These are phyloP conservation scores for Colletotrichum orchidophilum DNA, from an alignment of 2,329 filamentous ascomycete species.

Conservation along the genomic window DNA sequence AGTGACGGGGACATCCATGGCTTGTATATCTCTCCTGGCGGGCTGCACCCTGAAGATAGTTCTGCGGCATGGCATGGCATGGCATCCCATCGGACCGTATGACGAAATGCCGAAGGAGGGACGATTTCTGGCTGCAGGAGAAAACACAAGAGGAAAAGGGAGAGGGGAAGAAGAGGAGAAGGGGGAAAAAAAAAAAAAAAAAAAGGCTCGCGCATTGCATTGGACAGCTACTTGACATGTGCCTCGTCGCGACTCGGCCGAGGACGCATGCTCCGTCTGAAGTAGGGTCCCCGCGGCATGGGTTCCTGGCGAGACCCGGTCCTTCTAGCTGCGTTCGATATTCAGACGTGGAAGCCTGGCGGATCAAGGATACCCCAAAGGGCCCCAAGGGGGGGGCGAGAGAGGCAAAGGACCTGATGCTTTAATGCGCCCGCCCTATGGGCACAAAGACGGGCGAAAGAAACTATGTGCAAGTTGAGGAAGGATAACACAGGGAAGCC, in stretches of 20 bases:
- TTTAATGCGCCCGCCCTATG: background rate
- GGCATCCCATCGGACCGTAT: background rate
- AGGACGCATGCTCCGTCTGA: constrained; percentile 7
- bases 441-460: background rate
- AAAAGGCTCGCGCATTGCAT: background rate
- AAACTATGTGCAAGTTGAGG: background rate
- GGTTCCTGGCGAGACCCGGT: background rate
- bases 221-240: constrained; percentile 13
- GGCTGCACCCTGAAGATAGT: constrained; percentile 5
- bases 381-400: no score
- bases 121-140: background rate
- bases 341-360: background rate
- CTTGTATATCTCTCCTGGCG: background rate
- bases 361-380: background rate
- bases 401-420: background rate
- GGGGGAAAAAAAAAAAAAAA: background rate
- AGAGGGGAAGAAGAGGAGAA: no score
- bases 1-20: background rate
- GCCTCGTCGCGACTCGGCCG: constrained; percentile 6
- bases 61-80: background rate
- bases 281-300: background rate
- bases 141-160: background rate
- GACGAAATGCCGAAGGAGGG: constrained; percentile 2
- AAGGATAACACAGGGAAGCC: background rate
- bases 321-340: background rate